Evolutionary conservation across 2,329 filamentous ascomycete genomes (phyloP).

Genomic region (Aureobasidium uvarum): DNA sequence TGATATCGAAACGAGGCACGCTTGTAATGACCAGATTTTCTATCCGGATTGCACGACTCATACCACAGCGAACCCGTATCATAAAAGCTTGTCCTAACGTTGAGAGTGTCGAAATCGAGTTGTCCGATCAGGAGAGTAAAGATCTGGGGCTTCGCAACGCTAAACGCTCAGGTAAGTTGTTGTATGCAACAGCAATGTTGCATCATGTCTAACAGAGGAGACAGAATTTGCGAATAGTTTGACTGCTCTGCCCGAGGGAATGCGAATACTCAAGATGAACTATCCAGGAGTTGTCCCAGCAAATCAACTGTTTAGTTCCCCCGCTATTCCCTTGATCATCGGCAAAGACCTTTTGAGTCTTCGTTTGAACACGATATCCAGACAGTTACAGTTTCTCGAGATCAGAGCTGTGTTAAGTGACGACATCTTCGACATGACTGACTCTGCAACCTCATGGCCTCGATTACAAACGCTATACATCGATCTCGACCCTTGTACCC

Average conservation of each 20-base stretch:
- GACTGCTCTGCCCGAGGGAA: neutral
- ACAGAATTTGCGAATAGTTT: neutral
- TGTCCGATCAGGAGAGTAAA: neutral
- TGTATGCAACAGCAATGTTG: neutral
- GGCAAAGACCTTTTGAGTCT: neutral
- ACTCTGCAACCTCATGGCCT: neutral
- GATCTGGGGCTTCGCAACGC: neutral
- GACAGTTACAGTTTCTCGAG: neutral
- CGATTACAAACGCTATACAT: neutral
- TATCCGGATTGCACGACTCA: no score
- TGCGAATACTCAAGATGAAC: neutral
- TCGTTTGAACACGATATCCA: neutral
- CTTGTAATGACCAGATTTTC: no score
- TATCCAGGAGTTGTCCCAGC: neutral
- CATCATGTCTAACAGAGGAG: neutral
- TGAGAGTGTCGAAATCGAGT: neutral
- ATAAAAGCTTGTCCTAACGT: neutral
- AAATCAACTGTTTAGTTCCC: neutral
- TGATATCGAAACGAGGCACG: no score
- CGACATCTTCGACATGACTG: neutral
- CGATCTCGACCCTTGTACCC: neutral
- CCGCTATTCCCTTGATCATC: neutral
- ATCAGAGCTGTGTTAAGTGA: neutral
- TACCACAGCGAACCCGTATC: no score
- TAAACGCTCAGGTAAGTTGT: neutral